These are phyloP conservation scores for Picochlorum sp. DNA, from an alignment of 139 green algal species.

Conservation along the genomic window DNA sequence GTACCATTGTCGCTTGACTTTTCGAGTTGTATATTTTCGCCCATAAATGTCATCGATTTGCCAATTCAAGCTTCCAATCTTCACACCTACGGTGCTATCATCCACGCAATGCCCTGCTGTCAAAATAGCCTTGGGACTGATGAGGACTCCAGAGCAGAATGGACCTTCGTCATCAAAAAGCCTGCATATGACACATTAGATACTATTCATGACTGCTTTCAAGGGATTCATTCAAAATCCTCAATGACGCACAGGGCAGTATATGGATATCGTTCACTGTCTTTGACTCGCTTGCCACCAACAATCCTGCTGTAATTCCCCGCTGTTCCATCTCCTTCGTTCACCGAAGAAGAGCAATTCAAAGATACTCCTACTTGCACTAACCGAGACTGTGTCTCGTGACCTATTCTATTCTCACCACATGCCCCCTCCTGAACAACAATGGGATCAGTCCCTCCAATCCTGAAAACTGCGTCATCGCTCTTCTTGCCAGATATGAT, in stretches of 20 bases:
- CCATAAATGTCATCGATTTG: constrained; percentile 6
- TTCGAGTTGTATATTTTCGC: background rate
- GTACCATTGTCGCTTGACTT: background rate
- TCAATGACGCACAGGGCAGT: background rate
- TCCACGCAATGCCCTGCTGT: constrained; percentile 7
- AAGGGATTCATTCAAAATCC: too few relatives aligned
- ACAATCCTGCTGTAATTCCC: background rate
- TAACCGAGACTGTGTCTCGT: too few relatives aligned
- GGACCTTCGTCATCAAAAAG: constrained; percentile 1
- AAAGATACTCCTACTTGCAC: too few relatives aligned
- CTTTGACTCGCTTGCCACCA: background rate
- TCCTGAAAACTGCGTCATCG: too few relatives aligned
- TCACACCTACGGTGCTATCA: background rate
- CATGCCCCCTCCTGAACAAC: too few relatives aligned
- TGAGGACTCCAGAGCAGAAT: background rate
- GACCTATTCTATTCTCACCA: too few relatives aligned
- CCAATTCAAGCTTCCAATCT: constrained; percentile 11
- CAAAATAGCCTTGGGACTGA: background rate
- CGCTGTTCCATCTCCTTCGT: too few relatives aligned
- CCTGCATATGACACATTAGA: background rate
- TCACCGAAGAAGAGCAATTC: too few relatives aligned
- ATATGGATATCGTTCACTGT: background rate
- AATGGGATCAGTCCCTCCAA: too few relatives aligned
- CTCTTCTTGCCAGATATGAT: too few relatives aligned
- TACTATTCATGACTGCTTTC: background rate